Conservation (phyloP, 2,329 filamentous ascomycete genomes). For the Pseudogymnoascus sp. region DNA sequence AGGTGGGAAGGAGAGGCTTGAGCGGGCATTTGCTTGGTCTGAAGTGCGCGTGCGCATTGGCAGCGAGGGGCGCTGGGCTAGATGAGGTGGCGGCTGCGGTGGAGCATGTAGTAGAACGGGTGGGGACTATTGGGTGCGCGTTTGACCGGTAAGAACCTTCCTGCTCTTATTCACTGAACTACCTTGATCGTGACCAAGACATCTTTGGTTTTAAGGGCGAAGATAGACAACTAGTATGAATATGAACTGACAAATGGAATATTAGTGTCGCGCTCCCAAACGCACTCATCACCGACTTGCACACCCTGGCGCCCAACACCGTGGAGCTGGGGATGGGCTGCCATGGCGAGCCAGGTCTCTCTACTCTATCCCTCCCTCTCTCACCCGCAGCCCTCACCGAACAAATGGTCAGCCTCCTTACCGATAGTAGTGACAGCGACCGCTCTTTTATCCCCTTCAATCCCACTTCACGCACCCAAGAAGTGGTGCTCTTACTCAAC, state of each 20-base stretch:
- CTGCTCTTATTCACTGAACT: too few species aligned
- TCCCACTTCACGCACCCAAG: slow-evolving; percentile 12
- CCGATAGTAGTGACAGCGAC: slow-evolving; percentile 19
- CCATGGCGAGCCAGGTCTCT: slow-evolving; percentile 15
- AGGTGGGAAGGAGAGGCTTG: slow-evolving; percentile 12
- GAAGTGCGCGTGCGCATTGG: slow-evolving; percentile 9
- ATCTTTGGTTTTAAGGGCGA: not conserved
- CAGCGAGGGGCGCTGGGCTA: not conserved
- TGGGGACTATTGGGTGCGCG: slow-evolving; percentile 12
- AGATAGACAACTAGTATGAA: not conserved
- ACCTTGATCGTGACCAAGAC: too few species aligned
- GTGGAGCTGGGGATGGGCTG: slow-evolving; percentile 11
- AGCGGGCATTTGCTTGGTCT: slow-evolving; percentile 10
- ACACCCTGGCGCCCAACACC: slow-evolving; percentile 20
- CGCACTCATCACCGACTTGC: slow-evolving; percentile 21
- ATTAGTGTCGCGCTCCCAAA: slow-evolving; percentile 24
- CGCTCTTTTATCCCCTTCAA: slow-evolving; percentile 23
- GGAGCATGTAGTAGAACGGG: not conserved
- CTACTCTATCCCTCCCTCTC: slow-evolving; percentile 21
- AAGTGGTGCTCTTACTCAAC: slow-evolving; percentile 22
- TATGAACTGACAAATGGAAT: not conserved
- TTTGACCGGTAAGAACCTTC: slow-evolving; percentile 10
- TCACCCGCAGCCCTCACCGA: slow-evolving; percentile 19
- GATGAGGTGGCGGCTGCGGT: not conserved
- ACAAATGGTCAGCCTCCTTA: slow-evolving; percentile 22